phyloP scores from a whole-genome alignment of 345 rosid species.

The Rhizophora apiculata region DNA sequence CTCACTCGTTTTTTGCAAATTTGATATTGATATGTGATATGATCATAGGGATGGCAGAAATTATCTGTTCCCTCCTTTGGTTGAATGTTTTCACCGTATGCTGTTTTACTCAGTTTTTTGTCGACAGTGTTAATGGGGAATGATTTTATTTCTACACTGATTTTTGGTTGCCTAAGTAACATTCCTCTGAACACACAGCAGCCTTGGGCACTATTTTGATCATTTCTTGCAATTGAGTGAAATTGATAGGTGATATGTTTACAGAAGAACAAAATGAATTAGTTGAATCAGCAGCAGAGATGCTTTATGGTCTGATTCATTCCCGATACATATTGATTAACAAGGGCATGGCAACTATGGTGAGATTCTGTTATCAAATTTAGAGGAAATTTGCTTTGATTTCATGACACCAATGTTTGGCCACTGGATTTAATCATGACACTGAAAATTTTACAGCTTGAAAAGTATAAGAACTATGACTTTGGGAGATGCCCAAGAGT shows the following conservation, averaged over 20 bases:
- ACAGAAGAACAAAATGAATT: constrained; percentile 95
- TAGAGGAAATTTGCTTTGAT: constrained; percentile 2
- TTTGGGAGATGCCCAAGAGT: constrained; percentile 99
- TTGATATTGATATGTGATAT: not conserved
- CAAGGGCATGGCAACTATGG: constrained; percentile 98
- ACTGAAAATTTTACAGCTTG: constrained; percentile 47
- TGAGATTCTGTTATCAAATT: constrained; percentile 28
- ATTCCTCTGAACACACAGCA: not conserved
- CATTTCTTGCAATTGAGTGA: constrained; percentile 30
- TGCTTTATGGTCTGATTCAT: constrained; percentile 96
- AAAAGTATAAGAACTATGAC: constrained; percentile 87
- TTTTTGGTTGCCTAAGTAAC: not conserved
- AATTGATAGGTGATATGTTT: constrained; percentile 75
- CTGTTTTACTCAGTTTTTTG: too few species aligned
- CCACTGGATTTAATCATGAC: constrained; percentile 6
- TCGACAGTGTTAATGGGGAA: not conserved
- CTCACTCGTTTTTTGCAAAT: not conserved
- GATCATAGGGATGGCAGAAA: not conserved
- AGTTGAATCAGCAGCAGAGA: constrained; percentile 95
- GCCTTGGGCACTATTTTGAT: constrained; percentile 1
- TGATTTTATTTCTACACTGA: not conserved
- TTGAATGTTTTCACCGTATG: too few species aligned
- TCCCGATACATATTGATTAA: constrained; percentile 86
- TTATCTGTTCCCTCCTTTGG: not conserved
- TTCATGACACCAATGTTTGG: constrained; percentile 10